Base-by-base conservation (phyloP, 768 basidiomycete species). In the Pleurotus citrinopileatus region DNA sequence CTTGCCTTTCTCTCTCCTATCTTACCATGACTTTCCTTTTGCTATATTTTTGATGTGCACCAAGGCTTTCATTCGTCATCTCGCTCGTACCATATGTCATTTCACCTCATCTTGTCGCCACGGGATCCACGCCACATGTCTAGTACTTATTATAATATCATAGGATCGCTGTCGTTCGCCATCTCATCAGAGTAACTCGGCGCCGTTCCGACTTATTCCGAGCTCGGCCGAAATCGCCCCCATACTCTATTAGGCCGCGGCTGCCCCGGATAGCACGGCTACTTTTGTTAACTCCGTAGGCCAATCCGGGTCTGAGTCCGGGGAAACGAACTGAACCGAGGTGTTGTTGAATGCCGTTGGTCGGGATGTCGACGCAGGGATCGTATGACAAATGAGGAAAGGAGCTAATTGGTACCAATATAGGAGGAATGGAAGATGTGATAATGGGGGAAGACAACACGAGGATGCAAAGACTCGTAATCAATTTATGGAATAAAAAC, bases 311-410 rank as follows among this genome's bases (percentile, higher is more conserved):
- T 36, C 23, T 25, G 53, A 40, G 22, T 50, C 38, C 23, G 20
- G 42, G 15, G 42, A 42, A 17, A 75, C 65, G 61, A 70, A 82
- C 66, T 89, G 87, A 1, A 85, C 70, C 12, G 85, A 74, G 27
- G 77, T 79, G 64, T 78, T 86, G 62, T 82, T 87, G 73, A 90
- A 90, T 15, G 87, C 86, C 17, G 80, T 77, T 17, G 83, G 78
- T 69, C 76, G 82, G 4, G 67, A 55, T 20, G 57, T 55, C n/a
- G 77, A 80, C 32, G 67, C 57, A 57, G 83, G 85, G 46, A 90
- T 70, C 12, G 77, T 67, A 8, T 64, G 67, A 60, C 69, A 75
- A 40, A 73, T 69, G 43, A 88, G 63, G 55, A 74, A 63, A 29
- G 80, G 79, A 8, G 72, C 85, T 88, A 58, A 42, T 38, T 22